Percentiles rank a stretch among this genome's conserved stretches.
Evolutionary conservation across 2,329 filamentous ascomycete species (phyloP).

Genomic region (Chaetomium sp.): DNA sequence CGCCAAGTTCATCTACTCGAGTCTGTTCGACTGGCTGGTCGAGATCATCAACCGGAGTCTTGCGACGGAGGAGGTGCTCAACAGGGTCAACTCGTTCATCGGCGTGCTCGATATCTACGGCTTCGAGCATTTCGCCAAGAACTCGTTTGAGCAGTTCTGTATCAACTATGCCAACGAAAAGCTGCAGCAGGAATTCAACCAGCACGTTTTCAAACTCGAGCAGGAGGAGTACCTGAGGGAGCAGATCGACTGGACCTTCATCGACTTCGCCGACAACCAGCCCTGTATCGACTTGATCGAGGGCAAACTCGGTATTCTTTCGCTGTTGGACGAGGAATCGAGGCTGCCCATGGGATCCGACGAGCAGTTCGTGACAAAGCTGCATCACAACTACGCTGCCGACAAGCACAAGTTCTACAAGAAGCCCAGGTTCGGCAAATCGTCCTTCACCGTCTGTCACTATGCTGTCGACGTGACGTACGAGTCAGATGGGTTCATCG

Average conservation of each 20-base stretch:
- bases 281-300: slow-evolving; percentile 98
- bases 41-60: slow-evolving; percentile 91
- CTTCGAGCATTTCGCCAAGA: slow-evolving; percentile 99
- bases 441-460: slow-evolving; percentile 95
- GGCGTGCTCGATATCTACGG: slow-evolving; percentile 99
- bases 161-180: slow-evolving; percentile 99
- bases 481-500: slow-evolving; percentile 98
- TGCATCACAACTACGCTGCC: slow-evolving; percentile 87
- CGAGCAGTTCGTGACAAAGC: slow-evolving; percentile 93
- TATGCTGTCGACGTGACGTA: slow-evolving; percentile 98
- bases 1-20: slow-evolving; percentile 98
- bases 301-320: slow-evolving; percentile 90
- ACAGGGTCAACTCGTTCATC: slow-evolving; percentile 85
- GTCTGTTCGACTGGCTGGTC: slow-evolving; percentile 98
- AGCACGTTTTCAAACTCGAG: slow-evolving; percentile 98
- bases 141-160: slow-evolving; percentile 99
- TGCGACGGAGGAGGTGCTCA: slow-evolving; percentile 84
- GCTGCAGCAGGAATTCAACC: slow-evolving; percentile 98
- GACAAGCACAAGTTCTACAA: slow-evolving; percentile 98
- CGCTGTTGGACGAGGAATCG: slow-evolving; percentile 93
- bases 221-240: slow-evolving; percentile 97
- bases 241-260: slow-evolving; percentile 99
- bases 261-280: slow-evolving; percentile 99
- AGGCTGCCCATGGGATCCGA: slow-evolving; percentile 96
- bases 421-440: slow-evolving; percentile 97